Conservation (phyloP, 148 eudicot species). For the Silene conica region DNA sequence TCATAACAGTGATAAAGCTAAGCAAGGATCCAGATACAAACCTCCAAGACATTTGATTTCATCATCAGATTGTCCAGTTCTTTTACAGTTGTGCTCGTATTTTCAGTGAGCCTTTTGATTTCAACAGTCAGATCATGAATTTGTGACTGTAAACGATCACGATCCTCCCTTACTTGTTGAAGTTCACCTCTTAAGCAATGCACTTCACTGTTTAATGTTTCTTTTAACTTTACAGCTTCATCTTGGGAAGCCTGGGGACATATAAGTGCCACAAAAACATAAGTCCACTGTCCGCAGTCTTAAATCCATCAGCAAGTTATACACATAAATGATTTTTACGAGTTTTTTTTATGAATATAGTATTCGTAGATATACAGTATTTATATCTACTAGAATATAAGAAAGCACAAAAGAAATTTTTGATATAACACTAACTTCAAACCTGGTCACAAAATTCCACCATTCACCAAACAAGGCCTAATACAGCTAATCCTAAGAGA, state of each 20-base stretch:
- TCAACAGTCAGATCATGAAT: slow-evolving; percentile 42
- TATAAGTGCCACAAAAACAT: neutral
- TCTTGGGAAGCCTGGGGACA: slow-evolving; percentile 45
- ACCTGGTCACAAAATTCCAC: neutral
- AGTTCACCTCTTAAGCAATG: slow-evolving; percentile 47
- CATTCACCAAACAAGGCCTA: neutral
- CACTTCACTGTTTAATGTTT: slow-evolving; percentile 40
- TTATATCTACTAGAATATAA: too few relatives aligned
- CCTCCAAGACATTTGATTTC: slow-evolving; percentile 65
- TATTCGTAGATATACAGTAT: too few relatives aligned
- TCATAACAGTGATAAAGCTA: neutral
- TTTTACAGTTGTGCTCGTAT: slow-evolving; percentile 47
- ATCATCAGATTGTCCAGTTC: slow-evolving; percentile 48
- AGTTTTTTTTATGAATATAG: too few relatives aligned
- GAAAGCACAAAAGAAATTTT: neutral
- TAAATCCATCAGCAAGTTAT: neutral
- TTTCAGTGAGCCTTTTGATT: slow-evolving; percentile 43
- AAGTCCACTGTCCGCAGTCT: neutral
- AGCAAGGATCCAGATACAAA: slow-evolving; percentile 17
- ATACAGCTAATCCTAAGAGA: neutral
- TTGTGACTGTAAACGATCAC: slow-evolving; percentile 44
- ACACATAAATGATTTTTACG: neutral
- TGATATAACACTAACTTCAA: neutral
- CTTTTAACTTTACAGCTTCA: slow-evolving; percentile 50
- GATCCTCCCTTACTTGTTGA: slow-evolving; percentile 63